These are phyloP conservation scores for Lipomyces yarrowii DNA, from an alignment of 1,139 yeast genomes.

Conservation along the genomic window DNA sequence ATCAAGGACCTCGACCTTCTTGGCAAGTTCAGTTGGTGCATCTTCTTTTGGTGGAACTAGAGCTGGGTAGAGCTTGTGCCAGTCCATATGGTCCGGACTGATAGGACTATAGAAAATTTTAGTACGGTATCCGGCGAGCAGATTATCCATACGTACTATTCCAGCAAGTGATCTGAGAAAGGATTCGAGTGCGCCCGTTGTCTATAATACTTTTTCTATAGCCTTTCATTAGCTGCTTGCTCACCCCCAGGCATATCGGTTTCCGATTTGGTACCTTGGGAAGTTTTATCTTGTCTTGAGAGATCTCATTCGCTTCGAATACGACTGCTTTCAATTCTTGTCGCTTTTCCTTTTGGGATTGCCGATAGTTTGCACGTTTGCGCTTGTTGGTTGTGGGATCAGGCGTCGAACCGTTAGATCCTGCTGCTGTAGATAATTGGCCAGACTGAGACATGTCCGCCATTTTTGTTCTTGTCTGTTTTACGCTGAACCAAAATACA, in stretches of 20 bases:
- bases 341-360: conserved; percentile 46
- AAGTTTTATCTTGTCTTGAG: conserved; percentile 36
- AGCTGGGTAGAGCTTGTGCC: conserved; percentile 76
- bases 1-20: conserved; percentile 84
- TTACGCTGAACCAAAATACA: not conserved
- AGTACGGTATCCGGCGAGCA: not conserved
- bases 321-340: conserved; percentile 41
- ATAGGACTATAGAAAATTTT: conserved; percentile 50
- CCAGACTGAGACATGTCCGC: not conserved
- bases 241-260: not conserved
- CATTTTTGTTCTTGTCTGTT: not conserved
- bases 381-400: conserved; percentile 25
- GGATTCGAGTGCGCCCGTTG: conserved; percentile 99
- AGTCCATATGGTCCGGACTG: conserved; percentile 81
- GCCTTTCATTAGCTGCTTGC: conserved; percentile 38
- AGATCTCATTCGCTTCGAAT: conserved; percentile 37
- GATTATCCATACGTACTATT: conserved; percentile 49
- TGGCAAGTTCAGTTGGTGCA: conserved; percentile 31
- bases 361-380: conserved; percentile 46
- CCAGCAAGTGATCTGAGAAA: conserved; percentile 89
- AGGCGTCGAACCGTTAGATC: not conserved
- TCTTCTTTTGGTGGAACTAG: conserved; percentile 43
- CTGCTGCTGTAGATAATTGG: not conserved
- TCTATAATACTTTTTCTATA: conserved; percentile 79
- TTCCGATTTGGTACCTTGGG: conserved; percentile 36